A percentile compares a stretch with the other conserved stretches of the same genome.
Conservation (phyloP, 495 filamentous ascomycete genomes). For the Tetracladium marchalianum region DNA sequence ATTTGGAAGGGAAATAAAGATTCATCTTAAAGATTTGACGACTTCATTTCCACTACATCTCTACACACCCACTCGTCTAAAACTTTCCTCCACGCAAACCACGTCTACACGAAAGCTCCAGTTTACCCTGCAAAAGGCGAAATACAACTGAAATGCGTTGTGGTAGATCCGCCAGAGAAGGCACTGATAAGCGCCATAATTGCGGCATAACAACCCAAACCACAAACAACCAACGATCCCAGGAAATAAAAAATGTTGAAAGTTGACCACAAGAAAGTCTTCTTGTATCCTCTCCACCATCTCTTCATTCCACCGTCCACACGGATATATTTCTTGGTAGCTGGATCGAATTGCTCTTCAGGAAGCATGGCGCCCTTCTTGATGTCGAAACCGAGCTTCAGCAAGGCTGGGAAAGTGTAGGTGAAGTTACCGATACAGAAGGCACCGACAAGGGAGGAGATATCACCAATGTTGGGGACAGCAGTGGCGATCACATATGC, state of each 20-base stretch:
- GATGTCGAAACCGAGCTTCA: slow-evolving; percentile 33
- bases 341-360: slow-evolving; percentile 36
- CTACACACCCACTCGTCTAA: too few relatives aligned
- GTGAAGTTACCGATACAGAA: slow-evolving; percentile 24
- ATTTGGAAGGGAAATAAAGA: too few relatives aligned
- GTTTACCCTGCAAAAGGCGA: too few relatives aligned
- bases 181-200: slow-evolving; percentile 5
- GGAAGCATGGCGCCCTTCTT: slow-evolving; percentile 29
- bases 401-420: slow-evolving; percentile 11
- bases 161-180: too few relatives aligned
- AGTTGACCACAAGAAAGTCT: background rate
- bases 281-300: slow-evolving; percentile 27
- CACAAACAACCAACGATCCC: slow-evolving; percentile 3
- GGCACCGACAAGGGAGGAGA: slow-evolving; percentile 33
- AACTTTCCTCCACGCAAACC: too few relatives aligned
- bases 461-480: slow-evolving; percentile 37
- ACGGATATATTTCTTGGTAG: slow-evolving; percentile 26
- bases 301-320: slow-evolving; percentile 23
- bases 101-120: too few relatives aligned
- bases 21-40: too few relatives aligned
- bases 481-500: slow-evolving; percentile 40
- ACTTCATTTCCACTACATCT: too few relatives aligned
- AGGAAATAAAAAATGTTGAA: slow-evolving; percentile 8
- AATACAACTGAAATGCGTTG: too few relatives aligned
- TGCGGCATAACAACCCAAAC: slow-evolving; percentile 3